Evolutionary conservation across 352 stramenopile genomes (phyloP).

Genomic region (Stramenopiles sp.): DNA sequence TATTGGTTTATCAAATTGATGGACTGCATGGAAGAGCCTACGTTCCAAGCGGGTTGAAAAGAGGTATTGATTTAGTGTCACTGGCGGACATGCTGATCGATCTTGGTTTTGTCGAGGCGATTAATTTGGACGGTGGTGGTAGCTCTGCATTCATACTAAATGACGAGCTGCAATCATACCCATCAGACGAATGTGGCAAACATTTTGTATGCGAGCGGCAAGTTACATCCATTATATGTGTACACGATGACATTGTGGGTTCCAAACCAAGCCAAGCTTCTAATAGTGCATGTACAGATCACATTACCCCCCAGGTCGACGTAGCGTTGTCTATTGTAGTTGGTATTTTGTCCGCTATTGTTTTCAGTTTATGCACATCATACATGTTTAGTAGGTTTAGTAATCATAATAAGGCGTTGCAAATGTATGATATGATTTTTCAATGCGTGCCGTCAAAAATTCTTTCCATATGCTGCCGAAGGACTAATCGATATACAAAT

Average conservation of each 20-base stretch:
- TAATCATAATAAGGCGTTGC: too few relatives aligned
- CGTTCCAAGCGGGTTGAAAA: background rate
- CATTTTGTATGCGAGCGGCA: background rate
- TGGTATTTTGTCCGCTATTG: too few relatives aligned
- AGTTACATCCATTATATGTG: background rate
- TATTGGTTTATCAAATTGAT: background rate
- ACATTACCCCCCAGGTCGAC: background rate
- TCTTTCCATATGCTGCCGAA: too few relatives aligned
- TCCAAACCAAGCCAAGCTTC: background rate
- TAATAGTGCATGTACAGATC: background rate
- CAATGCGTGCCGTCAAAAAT: too few relatives aligned
- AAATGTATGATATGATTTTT: too few relatives aligned
- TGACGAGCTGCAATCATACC: background rate
- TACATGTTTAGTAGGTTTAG: too few relatives aligned
- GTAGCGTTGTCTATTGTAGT: too few relatives aligned
- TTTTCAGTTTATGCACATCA: too few relatives aligned
- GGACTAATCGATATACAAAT: too few relatives aligned
- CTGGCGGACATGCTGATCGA: background rate
- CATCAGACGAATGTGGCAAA: background rate
- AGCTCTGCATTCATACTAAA: background rate
- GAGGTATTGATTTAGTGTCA: background rate
- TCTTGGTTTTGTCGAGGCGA: background rate
- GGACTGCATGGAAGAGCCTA: background rate
- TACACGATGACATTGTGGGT: background rate
- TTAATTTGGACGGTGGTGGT: background rate